These are phyloP conservation scores for Pyrenochaeta sp. DNA, from an alignment of 2,329 filamentous ascomycete species.

Conservation along the genomic window DNA sequence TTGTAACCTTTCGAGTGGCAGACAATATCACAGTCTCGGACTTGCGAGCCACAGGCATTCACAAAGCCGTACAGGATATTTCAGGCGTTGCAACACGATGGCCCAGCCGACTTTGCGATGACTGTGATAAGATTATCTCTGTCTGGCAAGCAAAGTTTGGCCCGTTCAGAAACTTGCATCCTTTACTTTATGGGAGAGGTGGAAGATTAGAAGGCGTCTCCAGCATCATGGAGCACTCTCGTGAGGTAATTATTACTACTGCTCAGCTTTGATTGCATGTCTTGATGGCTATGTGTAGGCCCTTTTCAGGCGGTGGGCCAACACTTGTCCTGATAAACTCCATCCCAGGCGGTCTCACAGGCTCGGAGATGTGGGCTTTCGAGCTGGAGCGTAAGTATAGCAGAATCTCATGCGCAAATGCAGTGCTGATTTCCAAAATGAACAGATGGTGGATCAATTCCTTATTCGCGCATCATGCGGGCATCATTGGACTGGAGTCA, in stretches of 20 bases:
- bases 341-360: conserved; percentile 42
- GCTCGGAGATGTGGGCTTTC: conserved; percentile 55
- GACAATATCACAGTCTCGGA: conserved; percentile 42
- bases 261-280: not conserved
- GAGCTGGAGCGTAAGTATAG: conserved; percentile 54
- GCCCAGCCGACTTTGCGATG: conserved; percentile 55
- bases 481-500: conserved; percentile 57
- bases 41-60: conserved; percentile 56
- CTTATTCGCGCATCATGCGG: conserved; percentile 57
- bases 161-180: conserved; percentile 47
- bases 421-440: conserved; percentile 11
- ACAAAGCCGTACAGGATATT: conserved; percentile 55
- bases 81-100: conserved; percentile 57
- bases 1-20: conserved; percentile 35
- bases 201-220: conserved; percentile 55
- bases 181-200: conserved; percentile 54
- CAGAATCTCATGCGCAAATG: not conserved
- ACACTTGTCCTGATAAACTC: conserved; percentile 41
- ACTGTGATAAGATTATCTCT: conserved; percentile 53
- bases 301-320: conserved; percentile 45
- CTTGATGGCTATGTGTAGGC: conserved; percentile 26
- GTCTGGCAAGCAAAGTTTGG: conserved; percentile 52
- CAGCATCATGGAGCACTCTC: conserved; percentile 47
- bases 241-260: conserved; percentile 34
- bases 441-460: conserved; percentile 60